A percentile compares a stretch with the other conserved stretches of the same genome.
phyloP scores from a whole-genome alignment of 2,329 filamentous ascomycete genomes.

The Cordyceps sp. region DNA sequence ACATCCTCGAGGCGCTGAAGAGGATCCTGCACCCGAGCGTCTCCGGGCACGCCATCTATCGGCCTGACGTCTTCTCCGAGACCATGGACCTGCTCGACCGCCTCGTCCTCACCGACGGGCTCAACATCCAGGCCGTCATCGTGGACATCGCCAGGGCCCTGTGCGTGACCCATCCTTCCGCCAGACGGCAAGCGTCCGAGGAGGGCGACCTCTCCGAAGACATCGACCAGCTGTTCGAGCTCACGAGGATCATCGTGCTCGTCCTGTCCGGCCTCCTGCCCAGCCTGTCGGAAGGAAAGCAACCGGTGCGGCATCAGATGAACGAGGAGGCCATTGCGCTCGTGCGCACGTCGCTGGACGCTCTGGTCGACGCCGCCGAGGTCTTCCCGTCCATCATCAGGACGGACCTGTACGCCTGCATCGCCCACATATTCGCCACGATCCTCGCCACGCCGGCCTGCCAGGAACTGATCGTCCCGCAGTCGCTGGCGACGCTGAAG shows the following conservation, averaged over 20 bases:
- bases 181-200: constrained; percentile 36
- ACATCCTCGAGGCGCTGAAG: constrained; percentile 79
- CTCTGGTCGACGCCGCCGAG: constrained; percentile 83
- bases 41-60: constrained; percentile 90
- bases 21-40: constrained; percentile 91
- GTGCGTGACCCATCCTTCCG: constrained; percentile 82
- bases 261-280: constrained; percentile 79
- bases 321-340: constrained; percentile 77
- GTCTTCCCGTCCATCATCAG: constrained; percentile 96
- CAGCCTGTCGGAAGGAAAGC: constrained; percentile 53
- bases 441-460: constrained; percentile 73
- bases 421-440: constrained; percentile 90
- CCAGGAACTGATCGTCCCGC: constrained; percentile 76
- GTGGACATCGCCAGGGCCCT: constrained; percentile 85
- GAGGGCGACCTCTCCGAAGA: constrained; percentile 82
- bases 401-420: constrained; percentile 88
- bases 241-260: constrained; percentile 89
- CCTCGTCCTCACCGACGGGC: constrained; percentile 76
- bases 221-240: constrained; percentile 92
- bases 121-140: constrained; percentile 80
- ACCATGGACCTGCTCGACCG: constrained; percentile 93
- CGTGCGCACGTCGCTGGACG: constrained; percentile 64
- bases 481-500: constrained; percentile 79
- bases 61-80: constrained; percentile 89
- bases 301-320: constrained; percentile 55